Percentiles rank a stretch among this genome's conserved stretches.
These are phyloP conservation scores for Coprinellus micaceus DNA, from an alignment of 768 basidiomycete genomes.

Conservation along the genomic window DNA sequence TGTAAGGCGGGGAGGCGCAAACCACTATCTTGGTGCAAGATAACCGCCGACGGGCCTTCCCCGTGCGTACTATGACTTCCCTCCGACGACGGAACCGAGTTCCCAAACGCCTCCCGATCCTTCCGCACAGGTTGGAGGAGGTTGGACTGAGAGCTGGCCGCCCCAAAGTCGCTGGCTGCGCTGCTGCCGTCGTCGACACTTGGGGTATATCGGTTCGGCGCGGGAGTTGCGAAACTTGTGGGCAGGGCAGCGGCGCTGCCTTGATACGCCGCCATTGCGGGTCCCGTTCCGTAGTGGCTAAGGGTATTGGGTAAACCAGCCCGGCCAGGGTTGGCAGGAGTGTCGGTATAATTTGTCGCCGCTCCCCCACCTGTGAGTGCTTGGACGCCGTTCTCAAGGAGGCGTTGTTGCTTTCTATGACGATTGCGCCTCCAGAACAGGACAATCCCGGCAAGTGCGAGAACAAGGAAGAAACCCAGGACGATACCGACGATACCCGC, in stretches of 20 bases:
- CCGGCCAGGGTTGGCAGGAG: too few species aligned
- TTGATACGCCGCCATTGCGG: too few species aligned
- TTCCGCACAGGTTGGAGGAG: not conserved
- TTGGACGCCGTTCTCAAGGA: not conserved
- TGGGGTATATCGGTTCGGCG: not conserved
- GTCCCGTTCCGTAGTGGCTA: too few species aligned
- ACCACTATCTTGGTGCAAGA: too few species aligned
- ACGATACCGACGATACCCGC: not conserved
- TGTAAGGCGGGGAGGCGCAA: too few species aligned
- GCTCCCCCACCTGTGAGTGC: too few species aligned
- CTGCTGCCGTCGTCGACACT: not conserved
- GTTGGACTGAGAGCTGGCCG: not conserved
- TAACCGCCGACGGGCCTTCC: too few species aligned
- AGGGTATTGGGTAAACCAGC: too few species aligned
- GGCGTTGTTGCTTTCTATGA: not conserved
- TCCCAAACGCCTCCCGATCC: not conserved
- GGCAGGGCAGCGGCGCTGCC: too few species aligned
- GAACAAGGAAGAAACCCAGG: not conserved
- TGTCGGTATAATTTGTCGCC: too few species aligned
- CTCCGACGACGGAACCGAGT: too few species aligned
- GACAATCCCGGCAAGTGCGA: not conserved
- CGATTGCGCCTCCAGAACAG: not conserved
- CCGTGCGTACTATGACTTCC: too few species aligned
- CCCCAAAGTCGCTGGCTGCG: not conserved
- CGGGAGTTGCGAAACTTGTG: not conserved